Evolutionary conservation across 257 asterid species (phyloP).

Genomic region (Solanum tarapatanum): DNA sequence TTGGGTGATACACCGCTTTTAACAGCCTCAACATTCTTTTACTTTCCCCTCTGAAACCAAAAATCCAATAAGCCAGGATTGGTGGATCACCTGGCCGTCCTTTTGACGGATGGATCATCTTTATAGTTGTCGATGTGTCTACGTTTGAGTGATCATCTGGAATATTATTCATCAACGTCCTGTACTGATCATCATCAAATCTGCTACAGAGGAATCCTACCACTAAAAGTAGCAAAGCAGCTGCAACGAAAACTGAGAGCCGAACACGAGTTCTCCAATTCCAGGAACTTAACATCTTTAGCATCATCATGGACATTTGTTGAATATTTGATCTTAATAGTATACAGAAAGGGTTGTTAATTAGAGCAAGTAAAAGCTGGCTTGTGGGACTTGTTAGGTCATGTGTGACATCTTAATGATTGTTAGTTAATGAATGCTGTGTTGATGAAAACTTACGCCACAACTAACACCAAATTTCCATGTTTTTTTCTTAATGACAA

Average conservation of each 20-base stretch:
- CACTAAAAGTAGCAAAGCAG: background rate
- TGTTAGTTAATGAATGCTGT: background rate
- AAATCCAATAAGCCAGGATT: constrained; percentile 43
- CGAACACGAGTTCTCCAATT: background rate
- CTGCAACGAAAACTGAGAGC: background rate
- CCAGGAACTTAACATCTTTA: background rate
- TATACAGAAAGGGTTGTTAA: background rate
- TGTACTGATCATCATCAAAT: background rate
- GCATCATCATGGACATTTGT: background rate
- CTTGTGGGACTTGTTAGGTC: background rate
- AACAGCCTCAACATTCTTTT: constrained; percentile 35
- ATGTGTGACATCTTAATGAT: background rate
- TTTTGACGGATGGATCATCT: constrained; percentile 3
- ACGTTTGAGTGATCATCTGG: background rate
- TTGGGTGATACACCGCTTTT: constrained; percentile 41
- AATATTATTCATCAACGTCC: background rate
- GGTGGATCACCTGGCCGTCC: constrained; percentile 32
- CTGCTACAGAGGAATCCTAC: background rate
- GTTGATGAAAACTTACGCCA: background rate
- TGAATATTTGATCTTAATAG: background rate
- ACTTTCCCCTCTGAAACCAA: constrained; percentile 33
- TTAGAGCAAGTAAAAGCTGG: background rate
- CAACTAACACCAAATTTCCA: background rate
- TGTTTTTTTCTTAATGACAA: background rate
- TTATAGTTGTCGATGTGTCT: background rate